These are phyloP conservation scores for Neonothopanus nambi DNA, from an alignment of 1,284 basidiomycete species.

Conservation along the genomic window DNA sequence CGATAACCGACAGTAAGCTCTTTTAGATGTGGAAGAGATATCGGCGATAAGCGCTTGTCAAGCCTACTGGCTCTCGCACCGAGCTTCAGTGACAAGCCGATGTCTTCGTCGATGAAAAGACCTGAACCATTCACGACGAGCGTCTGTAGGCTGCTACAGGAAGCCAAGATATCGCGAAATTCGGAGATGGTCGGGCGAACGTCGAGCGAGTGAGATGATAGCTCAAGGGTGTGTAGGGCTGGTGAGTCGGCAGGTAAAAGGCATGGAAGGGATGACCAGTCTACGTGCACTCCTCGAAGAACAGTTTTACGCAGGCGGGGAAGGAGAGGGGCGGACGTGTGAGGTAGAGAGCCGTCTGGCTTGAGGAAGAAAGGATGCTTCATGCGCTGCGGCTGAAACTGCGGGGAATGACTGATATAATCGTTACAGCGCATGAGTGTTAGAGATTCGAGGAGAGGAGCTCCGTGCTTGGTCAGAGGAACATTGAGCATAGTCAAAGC, in stretches of 20 bases:
- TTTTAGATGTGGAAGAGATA: slow-evolving; percentile 34
- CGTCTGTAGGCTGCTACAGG: slow-evolving; percentile 36
- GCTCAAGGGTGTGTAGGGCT: slow-evolving; percentile 38
- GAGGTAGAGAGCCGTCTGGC: slow-evolving; percentile 24
- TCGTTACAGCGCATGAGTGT: slow-evolving; percentile 59
- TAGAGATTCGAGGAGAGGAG: slow-evolving; percentile 48
- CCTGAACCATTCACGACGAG: slow-evolving; percentile 49
- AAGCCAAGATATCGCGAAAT: slow-evolving; percentile 38
- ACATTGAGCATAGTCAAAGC: slow-evolving; percentile 45
- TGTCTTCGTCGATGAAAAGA: neutral
- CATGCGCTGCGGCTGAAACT: slow-evolving; percentile 42
- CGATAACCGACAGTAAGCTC: slow-evolving; percentile 41
- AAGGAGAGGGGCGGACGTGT: slow-evolving; percentile 21
- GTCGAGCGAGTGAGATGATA: slow-evolving; percentile 47
- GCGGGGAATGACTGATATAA: slow-evolving; percentile 43
- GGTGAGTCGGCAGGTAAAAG: slow-evolving; percentile 15
- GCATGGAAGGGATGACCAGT: slow-evolving; percentile 41
- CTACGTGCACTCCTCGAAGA: slow-evolving; percentile 51
- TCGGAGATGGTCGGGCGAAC: slow-evolving; percentile 45
- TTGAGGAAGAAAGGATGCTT: slow-evolving; percentile 35
- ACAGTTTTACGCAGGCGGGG: slow-evolving; percentile 42
- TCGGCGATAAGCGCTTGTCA: slow-evolving; percentile 19
- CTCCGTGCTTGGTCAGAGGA: slow-evolving; percentile 31
- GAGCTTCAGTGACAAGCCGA: slow-evolving; percentile 22
- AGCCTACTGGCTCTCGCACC: slow-evolving; percentile 26